A percentile compares a stretch with the other conserved stretches of the same genome.
These are phyloP conservation scores for Dentipellis sp. DNA, from an alignment of 768 basidiomycete species.

Conservation along the genomic window DNA sequence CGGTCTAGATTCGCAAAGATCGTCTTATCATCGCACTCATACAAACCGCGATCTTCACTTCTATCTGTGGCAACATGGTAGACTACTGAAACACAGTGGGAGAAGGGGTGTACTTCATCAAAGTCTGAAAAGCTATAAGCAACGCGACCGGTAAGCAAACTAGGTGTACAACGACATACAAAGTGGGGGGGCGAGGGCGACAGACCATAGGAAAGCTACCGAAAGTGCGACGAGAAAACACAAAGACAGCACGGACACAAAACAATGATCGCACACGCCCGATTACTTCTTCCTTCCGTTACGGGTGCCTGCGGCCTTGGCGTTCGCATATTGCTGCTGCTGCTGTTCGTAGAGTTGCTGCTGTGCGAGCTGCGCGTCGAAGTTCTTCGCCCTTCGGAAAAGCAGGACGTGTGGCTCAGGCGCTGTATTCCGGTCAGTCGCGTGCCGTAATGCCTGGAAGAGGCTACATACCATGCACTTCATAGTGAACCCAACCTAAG, in stretches of 20 bases:
- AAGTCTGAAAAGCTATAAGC: no score
- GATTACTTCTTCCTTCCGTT: conserved; percentile 34
- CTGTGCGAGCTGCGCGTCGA: conserved; percentile 23
- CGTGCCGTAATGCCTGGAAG: not conserved
- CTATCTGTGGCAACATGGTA: no score
- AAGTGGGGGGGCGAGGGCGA: not conserved
- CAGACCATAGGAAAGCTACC: not conserved
- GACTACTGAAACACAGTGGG: no score
- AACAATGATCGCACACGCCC: not conserved
- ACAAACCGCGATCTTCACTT: no score
- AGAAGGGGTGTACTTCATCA: no score
- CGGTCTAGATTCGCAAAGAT: no score
- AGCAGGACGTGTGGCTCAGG: conserved; percentile 92
- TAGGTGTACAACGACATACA: not conserved
- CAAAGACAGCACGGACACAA: conserved; percentile 15
- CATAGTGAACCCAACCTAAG: conserved; percentile 95
- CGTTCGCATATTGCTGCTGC: conserved; percentile 7
- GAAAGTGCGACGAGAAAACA: not conserved
- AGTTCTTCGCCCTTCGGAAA: conserved; percentile 77
- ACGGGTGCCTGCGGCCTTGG: conserved; percentile 22
- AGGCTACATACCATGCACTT: conserved; percentile 71
- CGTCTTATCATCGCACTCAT: no score
- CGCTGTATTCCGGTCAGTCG: conserved; percentile 32
- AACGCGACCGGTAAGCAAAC: no score
- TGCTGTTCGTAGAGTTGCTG: conserved; percentile 11